phyloP scores from a whole-genome alignment of 2,329 filamentous ascomycete genomes.

The Dryadomyces quercivorus region DNA sequence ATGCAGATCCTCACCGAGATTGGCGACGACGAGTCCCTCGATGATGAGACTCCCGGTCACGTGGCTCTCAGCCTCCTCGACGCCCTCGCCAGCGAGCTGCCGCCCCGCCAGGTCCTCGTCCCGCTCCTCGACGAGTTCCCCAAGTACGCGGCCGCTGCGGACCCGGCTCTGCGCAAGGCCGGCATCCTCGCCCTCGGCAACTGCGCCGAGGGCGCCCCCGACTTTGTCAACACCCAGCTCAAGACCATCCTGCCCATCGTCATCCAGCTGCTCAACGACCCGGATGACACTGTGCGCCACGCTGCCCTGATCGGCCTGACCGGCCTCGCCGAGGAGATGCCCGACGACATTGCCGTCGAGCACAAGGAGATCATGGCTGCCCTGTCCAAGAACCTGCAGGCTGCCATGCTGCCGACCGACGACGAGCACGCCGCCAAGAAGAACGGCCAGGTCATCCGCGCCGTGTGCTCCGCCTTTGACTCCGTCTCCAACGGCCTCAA shows the following conservation, averaged over 20 bases:
- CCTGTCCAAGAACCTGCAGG: slow-evolving; percentile 78
- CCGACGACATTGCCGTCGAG: slow-evolving; percentile 77
- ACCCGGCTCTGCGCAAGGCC: slow-evolving; percentile 74
- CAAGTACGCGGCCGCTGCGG: slow-evolving; percentile 60
- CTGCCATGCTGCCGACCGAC: slow-evolving; percentile 55
- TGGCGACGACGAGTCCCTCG: slow-evolving; percentile 65
- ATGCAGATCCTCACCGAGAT: slow-evolving; percentile 87
- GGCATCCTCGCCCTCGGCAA: slow-evolving; percentile 87
- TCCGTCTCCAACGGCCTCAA: slow-evolving; percentile 81
- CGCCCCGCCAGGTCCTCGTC: slow-evolving; percentile 87
- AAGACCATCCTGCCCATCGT: slow-evolving; percentile 75
- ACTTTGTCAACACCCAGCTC: slow-evolving; percentile 93
- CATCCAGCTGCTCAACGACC: slow-evolving; percentile 70
- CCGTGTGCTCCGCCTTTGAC: slow-evolving; percentile 81
- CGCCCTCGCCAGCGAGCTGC: slow-evolving; percentile 75
- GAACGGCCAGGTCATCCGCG: slow-evolving; percentile 76
- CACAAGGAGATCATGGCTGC: slow-evolving; percentile 76
- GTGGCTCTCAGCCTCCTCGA: slow-evolving; percentile 81
- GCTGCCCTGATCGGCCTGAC: slow-evolving; percentile 81
- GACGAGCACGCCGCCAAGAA: slow-evolving; percentile 56
- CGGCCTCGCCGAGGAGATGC: slow-evolving; percentile 82
- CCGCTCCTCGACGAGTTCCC: slow-evolving; percentile 81
- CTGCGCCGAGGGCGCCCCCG: slow-evolving; percentile 90
- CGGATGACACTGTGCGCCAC: slow-evolving; percentile 72
- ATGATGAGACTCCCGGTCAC: slow-evolving; percentile 74